Base-by-base conservation (phyloP, 805 yeast genomes). In the Ascoidea rubescens region DNA sequence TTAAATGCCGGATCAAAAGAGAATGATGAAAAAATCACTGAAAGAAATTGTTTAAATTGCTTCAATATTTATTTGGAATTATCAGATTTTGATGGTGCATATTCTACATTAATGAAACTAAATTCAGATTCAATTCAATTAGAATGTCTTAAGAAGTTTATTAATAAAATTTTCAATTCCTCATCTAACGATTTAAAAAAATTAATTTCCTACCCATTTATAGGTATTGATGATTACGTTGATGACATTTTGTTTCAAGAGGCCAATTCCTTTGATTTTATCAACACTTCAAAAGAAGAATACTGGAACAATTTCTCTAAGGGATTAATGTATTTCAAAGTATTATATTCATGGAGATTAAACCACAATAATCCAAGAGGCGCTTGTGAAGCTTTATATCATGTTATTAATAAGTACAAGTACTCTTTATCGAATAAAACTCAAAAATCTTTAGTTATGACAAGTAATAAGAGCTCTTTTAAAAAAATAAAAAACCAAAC, bases 331-430 rank as follows among this genome's bases (percentile, higher is more conserved):
- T 70, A 73, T 57, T 77, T 72, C 64, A 70, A 78, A 55, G 68
- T 78, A 16, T 64, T 76, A 48, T 78, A 77, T 57, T 62, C 80
- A 0, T 73, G 80, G 70, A 67, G 81, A 54, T 60, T 74, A 44
- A 69, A 68, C 50, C 71, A 71, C 43, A 79, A 76, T 4, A 75
- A 80, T 60, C 71, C 62, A 52, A 66, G 84, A 52, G 79, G 78
- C 21, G 71, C 77, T 1, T 61, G 67, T 31, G 75, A 73, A 53
- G 64, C 76, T 4, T 53, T 74, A 44, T 71, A 72, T 54, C 65
- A 72, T 45, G 71, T 68, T 55, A 71, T 72, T 46, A 55, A 57
- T 43, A 60, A 63, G 33, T 50, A 46, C 43, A 32, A 49, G 5
- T 50, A 50, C 44, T 47, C 32, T 33, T 17, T 47, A 6, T n/a